Evolutionary conservation across 768 basidiomycete species (phyloP).

Genomic region (Lactarius vividus): DNA sequence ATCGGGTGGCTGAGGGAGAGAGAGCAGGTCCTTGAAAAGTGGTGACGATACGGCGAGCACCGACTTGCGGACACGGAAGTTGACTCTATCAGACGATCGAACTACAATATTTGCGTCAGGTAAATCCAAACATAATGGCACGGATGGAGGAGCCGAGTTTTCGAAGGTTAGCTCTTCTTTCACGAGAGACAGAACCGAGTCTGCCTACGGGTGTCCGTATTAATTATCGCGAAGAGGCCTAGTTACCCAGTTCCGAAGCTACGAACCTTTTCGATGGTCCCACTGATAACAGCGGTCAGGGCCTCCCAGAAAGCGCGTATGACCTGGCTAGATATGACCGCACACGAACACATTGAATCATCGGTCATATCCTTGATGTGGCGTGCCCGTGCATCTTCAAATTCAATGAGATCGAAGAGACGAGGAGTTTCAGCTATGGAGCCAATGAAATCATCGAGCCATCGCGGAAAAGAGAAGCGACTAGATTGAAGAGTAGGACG

Average conservation of each 20-base stretch:
- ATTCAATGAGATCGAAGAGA: neutral
- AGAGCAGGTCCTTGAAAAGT: neutral
- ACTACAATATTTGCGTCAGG: neutral
- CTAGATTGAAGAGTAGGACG: no score
- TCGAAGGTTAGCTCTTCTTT: neutral
- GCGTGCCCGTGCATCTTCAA: neutral
- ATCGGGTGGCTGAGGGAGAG: no score
- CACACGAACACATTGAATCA: neutral
- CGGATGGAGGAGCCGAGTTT: neutral
- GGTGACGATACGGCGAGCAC: neutral
- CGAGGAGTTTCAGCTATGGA: neutral
- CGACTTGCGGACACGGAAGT: no score
- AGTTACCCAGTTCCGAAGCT: no score
- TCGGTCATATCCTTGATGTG: neutral
- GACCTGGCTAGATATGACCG: neutral
- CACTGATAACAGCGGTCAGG: neutral
- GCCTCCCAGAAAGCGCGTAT: neutral
- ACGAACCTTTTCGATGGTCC: no score
- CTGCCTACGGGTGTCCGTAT: no score
- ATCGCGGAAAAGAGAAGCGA: no score
- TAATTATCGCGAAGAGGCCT: no score
- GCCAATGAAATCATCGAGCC: neutral
- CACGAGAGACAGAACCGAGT: neutral
- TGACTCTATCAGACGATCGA: neutral
- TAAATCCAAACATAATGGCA: neutral